These are phyloP conservation scores for Theileria annulata DNA, from an alignment of 169 alveolate genomes.

Conservation along the genomic window DNA sequence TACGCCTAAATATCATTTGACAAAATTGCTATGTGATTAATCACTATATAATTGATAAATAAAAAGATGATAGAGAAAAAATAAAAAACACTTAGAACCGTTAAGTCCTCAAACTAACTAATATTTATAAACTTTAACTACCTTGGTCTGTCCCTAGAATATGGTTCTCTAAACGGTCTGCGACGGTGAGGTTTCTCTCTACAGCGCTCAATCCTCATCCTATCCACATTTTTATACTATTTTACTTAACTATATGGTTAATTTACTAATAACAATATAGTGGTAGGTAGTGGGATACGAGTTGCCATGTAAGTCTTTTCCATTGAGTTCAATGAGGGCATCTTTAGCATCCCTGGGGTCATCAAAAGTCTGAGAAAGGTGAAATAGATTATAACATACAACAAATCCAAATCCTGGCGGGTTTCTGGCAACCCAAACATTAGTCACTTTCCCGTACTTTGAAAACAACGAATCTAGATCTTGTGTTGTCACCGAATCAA, in stretches of 20 bases:
- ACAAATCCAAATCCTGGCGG: slow-evolving; percentile 71
- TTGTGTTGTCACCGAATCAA: slow-evolving; percentile 49
- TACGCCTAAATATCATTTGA: background rate
- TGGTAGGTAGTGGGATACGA: slow-evolving; percentile 17
- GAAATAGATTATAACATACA: slow-evolving; percentile 9
- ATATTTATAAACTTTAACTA: too few relatives aligned
- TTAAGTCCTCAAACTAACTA: too few relatives aligned
- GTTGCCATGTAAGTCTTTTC: slow-evolving; percentile 55
- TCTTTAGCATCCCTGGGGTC: slow-evolving; percentile 63
- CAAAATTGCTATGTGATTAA: background rate
- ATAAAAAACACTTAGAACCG: too few relatives aligned
- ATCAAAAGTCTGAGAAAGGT: slow-evolving; percentile 45
- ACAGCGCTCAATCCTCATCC: slow-evolving; percentile 1
- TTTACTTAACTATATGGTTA: too few relatives aligned
- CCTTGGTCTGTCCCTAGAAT: background rate
- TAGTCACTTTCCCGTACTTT: slow-evolving; percentile 53
- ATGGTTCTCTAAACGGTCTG: background rate
- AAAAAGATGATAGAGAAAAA: too few relatives aligned
- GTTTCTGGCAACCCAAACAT: slow-evolving; percentile 65
- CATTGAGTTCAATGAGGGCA: slow-evolving; percentile 60
- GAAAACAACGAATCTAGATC: slow-evolving; percentile 58
- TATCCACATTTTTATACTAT: too few relatives aligned
- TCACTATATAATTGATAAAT: background rate
- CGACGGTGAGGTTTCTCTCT: background rate
- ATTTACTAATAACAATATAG: too few relatives aligned